Percentiles rank a stretch among this genome's conserved stretches.
These are phyloP conservation scores for Ettlia oleoabundans DNA, from an alignment of 139 green algal species.

Conservation along the genomic window DNA sequence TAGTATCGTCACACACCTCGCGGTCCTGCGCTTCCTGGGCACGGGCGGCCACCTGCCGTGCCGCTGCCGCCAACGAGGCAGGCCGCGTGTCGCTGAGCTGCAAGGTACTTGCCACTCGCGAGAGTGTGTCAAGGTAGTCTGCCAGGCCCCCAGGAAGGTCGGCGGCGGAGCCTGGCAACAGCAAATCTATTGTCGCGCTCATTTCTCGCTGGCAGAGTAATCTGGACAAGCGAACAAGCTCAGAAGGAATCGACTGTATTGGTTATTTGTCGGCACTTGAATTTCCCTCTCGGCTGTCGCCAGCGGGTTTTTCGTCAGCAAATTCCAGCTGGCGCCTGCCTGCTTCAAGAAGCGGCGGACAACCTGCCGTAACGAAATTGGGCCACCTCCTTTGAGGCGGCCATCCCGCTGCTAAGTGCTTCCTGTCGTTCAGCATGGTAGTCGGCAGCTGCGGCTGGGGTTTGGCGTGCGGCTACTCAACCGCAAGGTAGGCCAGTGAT, in stretches of 20 bases:
- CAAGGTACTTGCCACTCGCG: background rate
- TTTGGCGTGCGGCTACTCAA: no score
- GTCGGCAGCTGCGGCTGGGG: background rate
- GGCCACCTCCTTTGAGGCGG: background rate
- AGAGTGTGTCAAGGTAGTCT: background rate
- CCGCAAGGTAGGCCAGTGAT: no score
- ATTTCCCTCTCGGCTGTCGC: no score
- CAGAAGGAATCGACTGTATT: no score
- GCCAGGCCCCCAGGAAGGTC: background rate
- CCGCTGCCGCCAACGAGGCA: background rate
- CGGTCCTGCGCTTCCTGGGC: background rate
- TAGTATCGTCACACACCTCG: background rate
- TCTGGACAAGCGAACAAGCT: no score
- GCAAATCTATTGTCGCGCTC: background rate
- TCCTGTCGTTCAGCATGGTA: background rate
- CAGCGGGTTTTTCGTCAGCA: no score
- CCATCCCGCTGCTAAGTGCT: background rate
- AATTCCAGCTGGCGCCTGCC: no score
- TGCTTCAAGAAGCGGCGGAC: no score
- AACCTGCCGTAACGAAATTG: background rate
- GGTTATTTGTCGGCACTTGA: no score
- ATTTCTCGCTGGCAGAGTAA: background rate
- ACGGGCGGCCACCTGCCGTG: background rate
- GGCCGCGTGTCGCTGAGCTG: background rate
- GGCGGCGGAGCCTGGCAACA: no score